These are phyloP conservation scores for Didymella arachidicola DNA, from an alignment of 2,329 filamentous ascomycete species.

Conservation along the genomic window DNA sequence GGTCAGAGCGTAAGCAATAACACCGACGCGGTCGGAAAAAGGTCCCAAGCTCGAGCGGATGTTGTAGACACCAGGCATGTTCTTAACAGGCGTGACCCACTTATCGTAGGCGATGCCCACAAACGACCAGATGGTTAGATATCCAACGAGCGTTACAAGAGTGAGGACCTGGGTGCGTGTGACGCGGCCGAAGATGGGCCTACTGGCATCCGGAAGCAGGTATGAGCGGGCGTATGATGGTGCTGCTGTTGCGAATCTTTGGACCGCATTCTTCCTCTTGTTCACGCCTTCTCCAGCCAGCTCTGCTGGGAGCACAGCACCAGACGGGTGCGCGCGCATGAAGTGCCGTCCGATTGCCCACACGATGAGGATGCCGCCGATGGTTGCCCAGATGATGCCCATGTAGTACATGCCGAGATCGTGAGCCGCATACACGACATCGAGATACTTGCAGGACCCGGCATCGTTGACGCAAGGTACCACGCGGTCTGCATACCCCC, in stretches of 20 bases:
- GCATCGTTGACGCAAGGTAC: constrained; percentile 66
- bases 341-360: constrained; percentile 52
- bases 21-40: constrained; percentile 73
- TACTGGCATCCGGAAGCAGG: constrained; percentile 68
- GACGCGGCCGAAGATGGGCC: constrained; percentile 69
- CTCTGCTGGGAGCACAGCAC: constrained; percentile 34
- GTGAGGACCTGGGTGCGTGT: constrained; percentile 73
- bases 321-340: constrained; percentile 36
- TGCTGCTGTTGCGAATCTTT: constrained; percentile 48
- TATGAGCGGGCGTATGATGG: constrained; percentile 57
- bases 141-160: constrained; percentile 64
- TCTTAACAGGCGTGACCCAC: constrained; percentile 74
- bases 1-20: constrained; percentile 76
- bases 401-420: constrained; percentile 64
- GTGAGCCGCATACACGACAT: constrained; percentile 63
- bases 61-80: constrained; percentile 63
- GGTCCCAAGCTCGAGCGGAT: constrained; percentile 71
- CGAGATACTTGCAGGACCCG: constrained; percentile 66
- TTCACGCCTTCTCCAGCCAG: constrained; percentile 32
- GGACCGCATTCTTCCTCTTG: constrained; percentile 32
- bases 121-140: constrained; percentile 70
- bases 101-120: constrained; percentile 72
- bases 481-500: constrained; percentile 64
- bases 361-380: constrained; percentile 58
- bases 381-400: constrained; percentile 64